These are phyloP conservation scores for Saraca asoca DNA, from an alignment of 331 rosid genomes.

Conservation along the genomic window DNA sequence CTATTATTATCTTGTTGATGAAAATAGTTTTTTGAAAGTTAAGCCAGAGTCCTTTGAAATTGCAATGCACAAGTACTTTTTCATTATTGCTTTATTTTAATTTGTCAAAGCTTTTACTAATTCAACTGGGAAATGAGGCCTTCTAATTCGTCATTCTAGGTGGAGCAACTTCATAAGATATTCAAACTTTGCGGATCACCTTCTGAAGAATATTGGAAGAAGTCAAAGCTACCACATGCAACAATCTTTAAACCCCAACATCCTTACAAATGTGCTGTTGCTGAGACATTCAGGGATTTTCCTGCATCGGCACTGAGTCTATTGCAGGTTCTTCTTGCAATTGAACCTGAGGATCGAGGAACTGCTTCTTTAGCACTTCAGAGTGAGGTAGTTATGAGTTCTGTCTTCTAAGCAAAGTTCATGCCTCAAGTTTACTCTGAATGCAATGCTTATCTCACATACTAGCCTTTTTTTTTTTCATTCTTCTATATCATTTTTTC, in stretches of 20 bases:
- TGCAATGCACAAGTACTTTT: background rate
- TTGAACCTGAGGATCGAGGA: slow-evolving; percentile 79
- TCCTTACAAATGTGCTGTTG: slow-evolving; percentile 71
- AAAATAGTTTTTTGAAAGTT: slow-evolving; percentile 33
- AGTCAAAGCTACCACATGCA: slow-evolving; percentile 79
- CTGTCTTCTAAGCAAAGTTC: slow-evolving; percentile 18
- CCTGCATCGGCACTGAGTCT: slow-evolving; percentile 65
- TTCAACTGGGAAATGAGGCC: slow-evolving; percentile 28
- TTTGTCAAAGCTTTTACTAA: slow-evolving; percentile 19
- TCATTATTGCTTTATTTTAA: slow-evolving; percentile 2
- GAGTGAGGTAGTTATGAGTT: slow-evolving; percentile 59
- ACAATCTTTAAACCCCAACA: slow-evolving; percentile 84
- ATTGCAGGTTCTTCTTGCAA: slow-evolving; percentile 74
- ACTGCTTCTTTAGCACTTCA: slow-evolving; percentile 79
- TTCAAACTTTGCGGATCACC: slow-evolving; percentile 95
- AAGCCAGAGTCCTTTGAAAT: background rate
- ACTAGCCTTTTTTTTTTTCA: slow-evolving; percentile 12
- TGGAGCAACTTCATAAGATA: slow-evolving; percentile 92
- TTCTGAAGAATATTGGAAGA: slow-evolving; percentile 91
- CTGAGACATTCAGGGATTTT: slow-evolving; percentile 67
- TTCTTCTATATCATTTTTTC: background rate
- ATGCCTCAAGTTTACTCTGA: slow-evolving; percentile 1
- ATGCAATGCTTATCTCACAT: slow-evolving; percentile 8
- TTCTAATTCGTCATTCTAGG: slow-evolving; percentile 45
- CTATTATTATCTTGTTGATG: slow-evolving; percentile 25